Evolutionary conservation across 2,329 filamentous ascomycete species (phyloP), one percentile per base, ranked within the genome.

Genomic region (Teratosphaeriaceae sp.): DNA sequence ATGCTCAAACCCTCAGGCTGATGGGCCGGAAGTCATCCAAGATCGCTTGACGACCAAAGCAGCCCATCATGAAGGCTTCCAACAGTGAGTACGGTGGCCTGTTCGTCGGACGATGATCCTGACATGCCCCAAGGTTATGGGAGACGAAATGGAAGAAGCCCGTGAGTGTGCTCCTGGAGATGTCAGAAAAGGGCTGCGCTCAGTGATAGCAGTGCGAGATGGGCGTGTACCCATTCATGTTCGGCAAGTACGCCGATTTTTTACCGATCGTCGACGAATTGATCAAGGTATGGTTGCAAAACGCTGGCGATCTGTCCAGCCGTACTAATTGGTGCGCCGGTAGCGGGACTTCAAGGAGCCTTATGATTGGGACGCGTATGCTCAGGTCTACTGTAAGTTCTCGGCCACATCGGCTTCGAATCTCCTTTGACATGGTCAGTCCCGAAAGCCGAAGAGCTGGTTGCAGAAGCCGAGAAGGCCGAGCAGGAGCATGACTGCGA

Each of bases 91-190:
- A 16, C 5, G 11, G 3, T 3, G 21, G 7, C 11, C 8, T 18
- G 8, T 27, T 21, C 16, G 2, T 23, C 40, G 13, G 4, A 18
- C 5, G 11, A 8, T 7, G 20, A 2, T 22, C 19, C 21, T 26
- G 15, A 41, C 11, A 7, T 8, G 19, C 31, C n/a, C 9, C 4
- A 9, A 45, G 42, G 19, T 57, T 73, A 21, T 88, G 85, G 84
- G 80, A 85, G 65, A 84, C 79, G 5, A 86, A 85, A 64, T 88
- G 84, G 84, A 80, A 80, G 63, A 69, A 74, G 52, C 80, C 80
- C 4, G 79, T 82, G 65, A 44, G 74, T 55, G 18, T 9, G 18
- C 9, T 4, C 23, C 37, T n/a, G n/a, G n/a, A n/a, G n/a, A n/a
- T n/a, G n/a, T n/a, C n/a, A n/a, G n/a, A n/a, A n/a, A n/a, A n/a